Base-by-base conservation (phyloP, 345 rosid species). In the Crucihimalaya himalaica region DNA sequence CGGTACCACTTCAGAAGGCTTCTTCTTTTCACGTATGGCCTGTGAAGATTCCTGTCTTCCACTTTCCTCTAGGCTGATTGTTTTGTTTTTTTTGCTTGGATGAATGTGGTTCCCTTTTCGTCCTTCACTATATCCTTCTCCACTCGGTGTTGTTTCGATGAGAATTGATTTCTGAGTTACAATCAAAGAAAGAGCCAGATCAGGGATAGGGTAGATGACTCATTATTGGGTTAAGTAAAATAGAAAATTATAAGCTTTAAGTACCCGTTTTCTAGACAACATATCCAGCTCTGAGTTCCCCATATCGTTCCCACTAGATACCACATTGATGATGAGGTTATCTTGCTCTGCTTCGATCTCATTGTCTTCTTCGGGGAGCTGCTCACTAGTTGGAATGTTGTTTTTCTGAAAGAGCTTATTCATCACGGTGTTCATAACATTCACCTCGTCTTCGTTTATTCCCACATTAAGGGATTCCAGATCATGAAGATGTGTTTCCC, bases 351-450 rank as follows among this genome's bases (percentile, higher is more conserved):
- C 32, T 71, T 56, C 54, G 15, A 60, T 39, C 45, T 79, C 64
- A 72, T 28, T 51, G 8, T 80, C 74, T 64, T 73, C 79, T 57
- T 83, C 79, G 25, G 64, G 37, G 5, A 64, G 75, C 39, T 21
- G 35, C 23, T 61, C 57, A 68, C 15, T 21, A 23, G 18, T 71
- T 52, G 68, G 39, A 58, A 75, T 31, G 34, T 66, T 82, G 74
- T 81, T 82, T 72, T 74, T 87, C 81, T 76, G 48, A 73, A 95
- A 84, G 15, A 95, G 86, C 84, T 78, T 87, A 69, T 75, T 77
- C 89, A 95, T 85, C 73, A 95, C 96, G 0, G 90, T 87, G 54
- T 79, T 83, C 96, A 92, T 94, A 68, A 91, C 53, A 63, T 75
- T 70, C 68, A 89, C 70, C 79, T 95, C 97, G 72, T 85, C 80